Percentiles rank a stretch among this genome's conserved stretches.
Conservation (phyloP, 352 stramenopile genomes). For the Labyrinthula sp. region DNA sequence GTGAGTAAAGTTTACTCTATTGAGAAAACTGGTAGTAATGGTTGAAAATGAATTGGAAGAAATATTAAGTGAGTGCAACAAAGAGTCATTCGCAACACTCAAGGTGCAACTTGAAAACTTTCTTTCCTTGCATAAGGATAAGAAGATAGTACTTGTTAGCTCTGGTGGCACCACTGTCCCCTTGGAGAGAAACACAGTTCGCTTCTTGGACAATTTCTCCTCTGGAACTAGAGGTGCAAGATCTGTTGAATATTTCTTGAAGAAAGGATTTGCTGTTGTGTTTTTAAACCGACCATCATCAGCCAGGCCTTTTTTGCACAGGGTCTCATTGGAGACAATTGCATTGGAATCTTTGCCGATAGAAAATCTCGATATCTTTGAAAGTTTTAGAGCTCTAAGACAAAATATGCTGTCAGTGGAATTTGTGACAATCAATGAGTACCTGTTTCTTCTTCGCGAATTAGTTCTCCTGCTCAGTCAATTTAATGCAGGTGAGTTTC, state of each 20-base stretch:
- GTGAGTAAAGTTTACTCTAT: too few species aligned
- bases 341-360: slow-evolving; percentile 32
- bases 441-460: slow-evolving; percentile 68
- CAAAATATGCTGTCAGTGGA: slow-evolving; percentile 36
- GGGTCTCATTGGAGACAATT: slow-evolving; percentile 1
- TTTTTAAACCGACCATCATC: slow-evolving; percentile 71
- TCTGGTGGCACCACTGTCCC: slow-evolving; percentile 78
- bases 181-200: slow-evolving; percentile 76
- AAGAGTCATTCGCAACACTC: too few species aligned
- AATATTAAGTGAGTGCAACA: too few species aligned
- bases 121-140: too few species aligned
- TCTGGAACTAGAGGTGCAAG: slow-evolving; percentile 64
- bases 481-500: too few species aligned
- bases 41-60: too few species aligned
- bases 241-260: slow-evolving; percentile 56
- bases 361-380: slow-evolving; percentile 44
- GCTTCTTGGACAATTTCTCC: slow-evolving; percentile 91
- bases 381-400: background rate
- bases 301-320: slow-evolving; percentile 52
- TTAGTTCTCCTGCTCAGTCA: slow-evolving; percentile 45
- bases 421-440: slow-evolving; percentile 85
- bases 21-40: too few species aligned
- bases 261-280: slow-evolving; percentile 78
- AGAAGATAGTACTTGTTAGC: slow-evolving; percentile 64
- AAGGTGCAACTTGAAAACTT: too few species aligned